A percentile compares a stretch with the other conserved stretches of the same genome.
These are phyloP conservation scores for Cyberlindnera americana DNA, from an alignment of 805 yeast species.

Conservation along the genomic window DNA sequence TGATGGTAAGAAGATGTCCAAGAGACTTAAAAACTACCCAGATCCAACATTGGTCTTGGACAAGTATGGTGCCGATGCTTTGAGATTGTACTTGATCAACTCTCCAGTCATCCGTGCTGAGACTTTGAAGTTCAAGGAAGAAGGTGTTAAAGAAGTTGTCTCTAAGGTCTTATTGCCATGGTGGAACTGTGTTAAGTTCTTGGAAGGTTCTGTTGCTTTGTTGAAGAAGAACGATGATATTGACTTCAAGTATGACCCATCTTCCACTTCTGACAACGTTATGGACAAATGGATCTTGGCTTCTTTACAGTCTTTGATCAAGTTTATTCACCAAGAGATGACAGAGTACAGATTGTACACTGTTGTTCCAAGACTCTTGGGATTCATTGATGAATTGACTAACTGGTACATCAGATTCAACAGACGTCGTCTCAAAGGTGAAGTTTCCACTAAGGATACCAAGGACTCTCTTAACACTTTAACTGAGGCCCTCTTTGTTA, in stretches of 20 bases:
- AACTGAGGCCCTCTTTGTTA: conserved; percentile 83
- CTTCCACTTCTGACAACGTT: conserved; percentile 69
- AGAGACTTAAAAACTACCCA: conserved; percentile 96
- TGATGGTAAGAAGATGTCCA: conserved; percentile 99
- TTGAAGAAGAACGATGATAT: conserved; percentile 69
- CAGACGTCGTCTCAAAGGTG: conserved; percentile 97
- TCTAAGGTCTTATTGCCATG: conserved; percentile 95
- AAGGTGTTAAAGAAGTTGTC: conserved; percentile 97
- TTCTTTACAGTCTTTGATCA: conserved; percentile 87
- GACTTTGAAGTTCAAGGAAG: conserved; percentile 94
- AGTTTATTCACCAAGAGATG: conserved; percentile 89
- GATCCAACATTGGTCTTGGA: conserved; percentile 82
- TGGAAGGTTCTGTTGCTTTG: conserved; percentile 88
- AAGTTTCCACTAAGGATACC: conserved; percentile 81
- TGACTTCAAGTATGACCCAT: conserved; percentile 70
- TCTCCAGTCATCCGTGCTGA: conserved; percentile 98
- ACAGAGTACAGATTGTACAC: conserved; percentile 84
- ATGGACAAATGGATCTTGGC: conserved; percentile 98
- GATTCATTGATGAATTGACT: conserved; percentile 89
- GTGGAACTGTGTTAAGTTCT: conserved; percentile 97
- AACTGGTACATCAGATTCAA: conserved; percentile 99
- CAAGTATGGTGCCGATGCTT: conserved; percentile 96
- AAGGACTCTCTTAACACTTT: conserved; percentile 83
- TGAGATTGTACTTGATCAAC: conserved; percentile 91
- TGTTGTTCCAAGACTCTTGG: conserved; percentile 88